Evolutionary conservation across 305 asterid genomes (phyloP).

Genomic region (Petunia hybrid): DNA sequence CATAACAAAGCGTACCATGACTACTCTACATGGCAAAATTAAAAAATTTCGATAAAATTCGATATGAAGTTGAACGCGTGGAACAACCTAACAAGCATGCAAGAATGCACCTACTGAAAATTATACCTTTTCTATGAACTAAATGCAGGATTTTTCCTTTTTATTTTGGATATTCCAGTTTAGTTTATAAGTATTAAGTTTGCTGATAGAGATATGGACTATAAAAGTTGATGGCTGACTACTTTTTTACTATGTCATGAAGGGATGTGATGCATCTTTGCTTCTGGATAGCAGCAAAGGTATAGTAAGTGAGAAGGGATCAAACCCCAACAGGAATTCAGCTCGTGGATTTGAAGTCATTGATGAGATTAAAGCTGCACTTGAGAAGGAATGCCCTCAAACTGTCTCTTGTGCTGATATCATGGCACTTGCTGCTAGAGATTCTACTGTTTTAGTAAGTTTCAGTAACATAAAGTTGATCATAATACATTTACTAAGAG

Average conservation of each 20-base stretch:
- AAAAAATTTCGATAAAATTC: not conserved
- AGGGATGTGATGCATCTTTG: slow-evolving; percentile 67
- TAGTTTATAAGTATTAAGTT: not conserved
- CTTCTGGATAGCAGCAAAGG: slow-evolving; percentile 55
- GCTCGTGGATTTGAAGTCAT: slow-evolving; percentile 67
- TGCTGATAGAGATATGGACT: not conserved
- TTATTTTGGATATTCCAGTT: too few species aligned
- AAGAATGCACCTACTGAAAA: not conserved
- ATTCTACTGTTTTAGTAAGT: slow-evolving; percentile 46
- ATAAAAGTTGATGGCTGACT: not conserved
- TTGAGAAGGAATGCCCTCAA: slow-evolving; percentile 61
- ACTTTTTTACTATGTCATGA: not conserved
- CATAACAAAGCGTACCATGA: not conserved
- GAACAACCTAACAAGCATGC: not conserved
- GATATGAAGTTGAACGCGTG: not conserved
- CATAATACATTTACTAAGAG: too few species aligned
- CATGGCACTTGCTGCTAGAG: slow-evolving; percentile 51
- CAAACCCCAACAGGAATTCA: slow-evolving; percentile 62
- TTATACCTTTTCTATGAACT: slow-evolving; percentile 4
- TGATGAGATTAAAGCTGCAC: slow-evolving; percentile 64
- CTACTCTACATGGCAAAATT: not conserved
- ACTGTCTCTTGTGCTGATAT: slow-evolving; percentile 69
- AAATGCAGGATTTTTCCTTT: not conserved
- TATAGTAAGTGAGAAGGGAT: slow-evolving; percentile 52
- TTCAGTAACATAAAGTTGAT: not conserved